These are phyloP conservation scores for Euryodendron excelsum DNA, from an alignment of 148 eudicot genomes.

Conservation along the genomic window DNA sequence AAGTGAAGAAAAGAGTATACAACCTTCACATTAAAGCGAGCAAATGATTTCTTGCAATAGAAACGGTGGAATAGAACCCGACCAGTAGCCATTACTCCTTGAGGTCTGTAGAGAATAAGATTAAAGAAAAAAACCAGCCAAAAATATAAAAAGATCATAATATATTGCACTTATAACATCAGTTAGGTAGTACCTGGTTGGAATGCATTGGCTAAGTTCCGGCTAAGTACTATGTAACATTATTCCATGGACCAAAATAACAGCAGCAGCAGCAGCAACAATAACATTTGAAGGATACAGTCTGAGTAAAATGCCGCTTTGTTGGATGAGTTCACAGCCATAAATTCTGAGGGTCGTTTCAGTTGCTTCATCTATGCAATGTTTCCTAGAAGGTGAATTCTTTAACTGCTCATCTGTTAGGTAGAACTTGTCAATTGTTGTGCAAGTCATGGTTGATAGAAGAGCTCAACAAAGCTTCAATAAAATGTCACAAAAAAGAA, in stretches of 20 bases:
- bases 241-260: background rate
- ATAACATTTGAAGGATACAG: conserved; percentile 60
- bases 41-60: conserved; percentile 91
- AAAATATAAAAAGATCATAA: background rate
- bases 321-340: conserved; percentile 93
- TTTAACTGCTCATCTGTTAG: conserved; percentile 68
- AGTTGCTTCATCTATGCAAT: conserved; percentile 75
- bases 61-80: conserved; percentile 93
- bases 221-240: background rate
- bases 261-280: background rate
- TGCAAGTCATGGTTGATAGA: conserved; percentile 61
- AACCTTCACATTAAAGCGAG: conserved; percentile 88
- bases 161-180: background rate
- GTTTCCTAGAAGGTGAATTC: conserved; percentile 80
- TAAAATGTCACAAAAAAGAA: background rate
- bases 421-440: conserved; percentile 84
- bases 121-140: conserved; percentile 33
- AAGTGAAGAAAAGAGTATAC: conserved; percentile 1
- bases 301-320: conserved; percentile 76
- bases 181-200: background rate
- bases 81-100: conserved; percentile 94
- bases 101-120: conserved; percentile 52
- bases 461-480: background rate
- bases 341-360: conserved; percentile 72
- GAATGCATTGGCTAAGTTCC: too few species aligned